Conservation (phyloP, 1,284 basidiomycete genomes). For the Puccinia novopanici region DNA sequence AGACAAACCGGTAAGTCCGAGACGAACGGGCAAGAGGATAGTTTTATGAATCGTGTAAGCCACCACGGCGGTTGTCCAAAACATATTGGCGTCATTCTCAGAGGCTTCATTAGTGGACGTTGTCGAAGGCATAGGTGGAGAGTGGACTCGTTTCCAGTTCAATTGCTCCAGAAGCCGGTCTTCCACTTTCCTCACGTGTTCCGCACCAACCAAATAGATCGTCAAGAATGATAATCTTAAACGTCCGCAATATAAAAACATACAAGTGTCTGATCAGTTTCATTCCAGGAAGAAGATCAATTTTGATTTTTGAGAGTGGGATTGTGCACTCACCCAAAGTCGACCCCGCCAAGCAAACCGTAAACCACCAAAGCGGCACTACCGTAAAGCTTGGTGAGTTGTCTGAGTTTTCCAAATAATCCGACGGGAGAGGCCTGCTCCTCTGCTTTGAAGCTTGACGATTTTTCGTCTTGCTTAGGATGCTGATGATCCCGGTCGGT, state of each 20-base stretch:
- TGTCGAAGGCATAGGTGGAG: not conserved
- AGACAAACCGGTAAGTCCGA: conserved; percentile 72
- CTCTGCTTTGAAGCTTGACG: too few relatives aligned
- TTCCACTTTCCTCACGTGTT: conserved; percentile 75
- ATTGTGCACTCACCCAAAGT: conserved; percentile 65
- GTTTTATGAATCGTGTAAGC: conserved; percentile 98
- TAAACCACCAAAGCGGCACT: conserved; percentile 91
- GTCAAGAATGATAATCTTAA: conserved; percentile 71
- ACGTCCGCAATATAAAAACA: not conserved
- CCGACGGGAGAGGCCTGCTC: not conserved
- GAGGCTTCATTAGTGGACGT: conserved; percentile 48
- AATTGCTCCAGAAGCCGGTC: conserved; percentile 62
- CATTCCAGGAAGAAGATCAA: not conserved
- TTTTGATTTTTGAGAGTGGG: not conserved
- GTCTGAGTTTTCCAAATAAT: conserved; percentile 66
- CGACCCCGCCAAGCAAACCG: conserved; percentile 69
- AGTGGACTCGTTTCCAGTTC: conserved; percentile 54
- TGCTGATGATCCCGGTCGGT: not conserved
- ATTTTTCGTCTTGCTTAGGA: not conserved
- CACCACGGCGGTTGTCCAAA: conserved; percentile 87
- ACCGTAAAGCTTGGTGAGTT: conserved; percentile 85
- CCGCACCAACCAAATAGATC: conserved; percentile 84
- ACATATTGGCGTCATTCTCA: conserved; percentile 63
- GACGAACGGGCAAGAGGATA: conserved; percentile 80
- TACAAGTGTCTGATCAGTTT: not conserved